Conservation (phyloP, 2,329 filamentous ascomycete genomes). For the Venturia carpophila region DNA sequence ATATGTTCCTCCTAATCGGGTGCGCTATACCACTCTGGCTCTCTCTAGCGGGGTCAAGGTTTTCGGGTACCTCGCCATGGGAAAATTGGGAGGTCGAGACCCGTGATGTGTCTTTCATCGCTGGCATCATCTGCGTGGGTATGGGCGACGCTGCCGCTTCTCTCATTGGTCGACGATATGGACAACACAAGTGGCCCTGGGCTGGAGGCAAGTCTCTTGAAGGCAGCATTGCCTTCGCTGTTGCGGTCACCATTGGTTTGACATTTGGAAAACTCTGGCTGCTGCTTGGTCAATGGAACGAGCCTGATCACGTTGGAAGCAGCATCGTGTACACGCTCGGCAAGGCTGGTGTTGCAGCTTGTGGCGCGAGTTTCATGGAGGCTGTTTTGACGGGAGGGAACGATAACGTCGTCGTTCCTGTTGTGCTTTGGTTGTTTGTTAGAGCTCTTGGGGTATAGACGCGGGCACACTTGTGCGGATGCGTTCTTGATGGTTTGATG, state of each 20-base stretch:
- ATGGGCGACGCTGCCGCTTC: constrained; percentile 92
- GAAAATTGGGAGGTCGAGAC: constrained; percentile 63
- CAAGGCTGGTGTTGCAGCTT: constrained; percentile 66
- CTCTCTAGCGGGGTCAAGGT: constrained; percentile 54
- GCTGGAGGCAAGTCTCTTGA: constrained; percentile 93
- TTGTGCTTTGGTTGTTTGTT: constrained; percentile 87
- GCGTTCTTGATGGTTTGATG: not conserved
- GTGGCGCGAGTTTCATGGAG: constrained; percentile 82
- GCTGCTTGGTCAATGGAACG: constrained; percentile 61
- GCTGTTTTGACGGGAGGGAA: constrained; percentile 94
- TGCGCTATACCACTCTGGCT: constrained; percentile 95
- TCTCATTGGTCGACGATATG: constrained; percentile 78
- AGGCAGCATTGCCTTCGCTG: constrained; percentile 71
- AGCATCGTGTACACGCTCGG: constrained; percentile 37
- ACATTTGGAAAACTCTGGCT: constrained; percentile 66
- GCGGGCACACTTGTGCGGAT: not conserved
- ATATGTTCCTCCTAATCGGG: constrained; percentile 91
- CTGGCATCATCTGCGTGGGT: constrained; percentile 88
- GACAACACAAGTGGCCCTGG: constrained; percentile 89
- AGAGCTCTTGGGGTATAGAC: constrained; percentile 57
- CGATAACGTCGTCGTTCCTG: constrained; percentile 94
- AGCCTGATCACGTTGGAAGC: constrained; percentile 23
- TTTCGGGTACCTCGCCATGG: constrained; percentile 45
- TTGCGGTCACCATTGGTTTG: constrained; percentile 70
- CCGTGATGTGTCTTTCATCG: constrained; percentile 80